A percentile compares a stretch with the other conserved stretches of the same genome.
Conservation (phyloP, 2,329 filamentous ascomycete species). For the Hansfordia pulvinata region DNA sequence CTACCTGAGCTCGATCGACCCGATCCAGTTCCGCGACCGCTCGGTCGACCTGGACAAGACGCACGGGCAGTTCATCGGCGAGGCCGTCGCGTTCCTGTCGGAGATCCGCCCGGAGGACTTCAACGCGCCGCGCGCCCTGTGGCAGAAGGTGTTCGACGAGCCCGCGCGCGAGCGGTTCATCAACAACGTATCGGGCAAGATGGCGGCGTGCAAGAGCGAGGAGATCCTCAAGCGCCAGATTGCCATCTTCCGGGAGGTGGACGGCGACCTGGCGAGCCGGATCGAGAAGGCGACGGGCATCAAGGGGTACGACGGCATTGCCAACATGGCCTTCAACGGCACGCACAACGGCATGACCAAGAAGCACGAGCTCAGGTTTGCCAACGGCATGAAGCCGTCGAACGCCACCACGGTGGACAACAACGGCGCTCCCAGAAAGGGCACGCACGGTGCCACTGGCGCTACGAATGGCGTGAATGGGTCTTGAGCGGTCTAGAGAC, state of each 20-base stretch:
- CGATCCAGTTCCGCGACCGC: conserved; percentile 19
- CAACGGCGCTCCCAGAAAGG: conserved; percentile 32
- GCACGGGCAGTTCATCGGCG: conserved; percentile 22
- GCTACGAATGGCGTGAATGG: conserved; percentile 3
- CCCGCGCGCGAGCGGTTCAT: conserved; percentile 43
- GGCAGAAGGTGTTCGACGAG: conserved; percentile 49
- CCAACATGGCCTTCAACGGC: conserved; percentile 41
- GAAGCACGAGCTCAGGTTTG: conserved; percentile 26
- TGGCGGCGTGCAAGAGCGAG: conserved; percentile 40
- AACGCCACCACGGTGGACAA: conserved; percentile 19
- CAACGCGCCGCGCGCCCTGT: conserved; percentile 38
- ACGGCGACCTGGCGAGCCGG: conserved; percentile 39
- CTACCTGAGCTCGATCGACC: conserved; percentile 15
- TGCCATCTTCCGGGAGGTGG: conserved; percentile 50
- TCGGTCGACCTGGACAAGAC: conserved; percentile 21
- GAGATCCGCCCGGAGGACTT: conserved; percentile 24
- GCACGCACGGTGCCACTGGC: conserved; percentile 24
- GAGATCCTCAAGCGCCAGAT: conserved; percentile 53
- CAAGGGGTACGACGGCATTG: conserved; percentile 44
- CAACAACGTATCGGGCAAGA: conserved; percentile 46
- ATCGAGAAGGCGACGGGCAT: conserved; percentile 50
- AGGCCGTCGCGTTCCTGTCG: conserved; percentile 22
- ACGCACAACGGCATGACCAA: conserved; percentile 47
- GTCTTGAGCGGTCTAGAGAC: too few species aligned
- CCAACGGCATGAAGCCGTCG: conserved; percentile 32